A percentile compares a stretch with the other conserved stretches of the same genome.
Conservation (phyloP, 2,329 filamentous ascomycete species). For the Hyphodiscus sp. region DNA sequence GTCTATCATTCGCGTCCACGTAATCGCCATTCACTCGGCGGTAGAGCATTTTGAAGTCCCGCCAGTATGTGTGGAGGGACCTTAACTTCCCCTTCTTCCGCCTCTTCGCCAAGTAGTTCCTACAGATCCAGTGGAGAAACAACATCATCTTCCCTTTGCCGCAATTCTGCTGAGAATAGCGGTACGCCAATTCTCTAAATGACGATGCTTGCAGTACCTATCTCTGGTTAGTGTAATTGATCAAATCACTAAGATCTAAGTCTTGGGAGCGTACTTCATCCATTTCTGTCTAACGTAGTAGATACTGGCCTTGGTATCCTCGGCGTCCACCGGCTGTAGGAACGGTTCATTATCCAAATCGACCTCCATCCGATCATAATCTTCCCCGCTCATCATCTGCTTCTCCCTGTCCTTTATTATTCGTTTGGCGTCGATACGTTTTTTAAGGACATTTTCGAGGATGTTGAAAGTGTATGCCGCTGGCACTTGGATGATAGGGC, state of each 20-base stretch:
- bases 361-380: slow-evolving; percentile 11
- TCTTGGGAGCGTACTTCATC: slow-evolving; percentile 12
- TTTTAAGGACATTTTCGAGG: slow-evolving; percentile 2
- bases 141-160: slow-evolving; percentile 22
- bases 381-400: slow-evolving; percentile 2
- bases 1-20: slow-evolving; percentile 13
- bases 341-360: slow-evolving; percentile 14
- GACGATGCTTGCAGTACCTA: slow-evolving; percentile 8
- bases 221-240: slow-evolving; percentile 4
- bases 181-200: slow-evolving; percentile 12
- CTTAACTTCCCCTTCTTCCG: not conserved
- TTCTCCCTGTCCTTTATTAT: slow-evolving; percentile 10
- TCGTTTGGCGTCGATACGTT: slow-evolving; percentile 3
- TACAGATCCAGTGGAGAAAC: slow-evolving; percentile 23
- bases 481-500: too few relatives aligned
- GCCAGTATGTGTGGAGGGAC: slow-evolving; percentile 1
- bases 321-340: slow-evolving; percentile 11
- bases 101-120: slow-evolving; percentile 10
- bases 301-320: slow-evolving; percentile 19
- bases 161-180: slow-evolving; percentile 15
- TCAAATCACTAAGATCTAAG: not conserved
- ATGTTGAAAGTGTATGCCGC: not conserved
- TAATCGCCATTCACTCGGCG: slow-evolving; percentile 8
- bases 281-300: slow-evolving; percentile 23
- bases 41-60: slow-evolving; percentile 4